These are phyloP conservation scores for Fusarium sp. DNA, from an alignment of 2,329 filamentous ascomycete genomes.

Conservation along the genomic window DNA sequence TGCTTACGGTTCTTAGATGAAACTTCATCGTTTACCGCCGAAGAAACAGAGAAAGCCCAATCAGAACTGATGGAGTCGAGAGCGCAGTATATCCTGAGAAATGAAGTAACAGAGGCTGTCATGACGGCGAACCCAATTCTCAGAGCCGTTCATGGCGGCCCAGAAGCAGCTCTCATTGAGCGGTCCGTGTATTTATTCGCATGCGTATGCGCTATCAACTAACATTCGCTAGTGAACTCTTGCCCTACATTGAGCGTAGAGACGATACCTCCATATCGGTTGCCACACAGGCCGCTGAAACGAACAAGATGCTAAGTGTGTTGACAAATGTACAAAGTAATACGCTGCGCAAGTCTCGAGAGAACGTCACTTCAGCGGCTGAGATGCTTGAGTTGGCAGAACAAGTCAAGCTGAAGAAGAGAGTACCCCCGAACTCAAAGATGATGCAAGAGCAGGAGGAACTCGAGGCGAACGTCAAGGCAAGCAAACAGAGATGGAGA, in stretches of 20 bases:
- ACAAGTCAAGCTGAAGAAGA: slow-evolving; percentile 61
- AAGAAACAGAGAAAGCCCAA: slow-evolving; percentile 67
- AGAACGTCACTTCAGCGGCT: slow-evolving; percentile 70
- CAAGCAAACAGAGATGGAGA: slow-evolving; percentile 73
- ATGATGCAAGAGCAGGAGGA: slow-evolving; percentile 64
- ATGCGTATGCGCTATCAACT: not conserved
- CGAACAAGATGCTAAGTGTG: slow-evolving; percentile 60
- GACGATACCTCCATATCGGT: slow-evolving; percentile 73
- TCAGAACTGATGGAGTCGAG: slow-evolving; percentile 74
- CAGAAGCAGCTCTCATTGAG: slow-evolving; percentile 71
- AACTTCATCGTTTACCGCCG: slow-evolving; percentile 52
- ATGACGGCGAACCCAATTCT: slow-evolving; percentile 79
- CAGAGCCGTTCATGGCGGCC: slow-evolving; percentile 77
- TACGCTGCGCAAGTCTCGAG: slow-evolving; percentile 62
- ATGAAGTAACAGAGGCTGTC: slow-evolving; percentile 73
- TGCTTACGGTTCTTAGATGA: slow-evolving; percentile 30
- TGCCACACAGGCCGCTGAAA: slow-evolving; percentile 65
- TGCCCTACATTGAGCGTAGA: slow-evolving; percentile 72
- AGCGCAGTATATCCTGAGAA: slow-evolving; percentile 74
- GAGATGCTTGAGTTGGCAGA: slow-evolving; percentile 71
- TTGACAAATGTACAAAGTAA: slow-evolving; percentile 67
- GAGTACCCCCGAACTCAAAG: slow-evolving; percentile 62
- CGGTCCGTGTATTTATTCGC: slow-evolving; percentile 58
- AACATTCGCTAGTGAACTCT: slow-evolving; percentile 64
- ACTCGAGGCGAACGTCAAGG: slow-evolving; percentile 67